phyloP scores from a whole-genome alignment of 345 rosid genomes.

The Aquilaria malaccensis region DNA sequence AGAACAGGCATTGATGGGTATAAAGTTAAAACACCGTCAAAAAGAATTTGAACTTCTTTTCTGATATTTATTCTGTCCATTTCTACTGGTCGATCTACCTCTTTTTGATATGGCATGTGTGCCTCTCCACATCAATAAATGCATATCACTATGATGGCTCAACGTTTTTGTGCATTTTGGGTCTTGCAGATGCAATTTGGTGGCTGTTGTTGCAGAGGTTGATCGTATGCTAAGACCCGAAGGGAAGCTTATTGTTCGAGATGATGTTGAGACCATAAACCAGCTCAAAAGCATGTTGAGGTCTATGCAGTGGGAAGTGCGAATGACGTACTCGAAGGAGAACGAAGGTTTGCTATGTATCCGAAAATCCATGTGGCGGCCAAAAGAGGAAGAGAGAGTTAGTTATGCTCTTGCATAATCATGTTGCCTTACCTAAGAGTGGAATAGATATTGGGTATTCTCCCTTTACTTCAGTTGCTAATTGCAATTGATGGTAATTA shows the following conservation, averaged over 20 bases:
- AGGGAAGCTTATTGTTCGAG: slow-evolving; percentile 73
- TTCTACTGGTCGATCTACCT: too few relatives aligned
- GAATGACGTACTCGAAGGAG: slow-evolving; percentile 66
- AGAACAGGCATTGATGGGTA: too few relatives aligned
- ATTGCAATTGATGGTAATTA: slow-evolving; percentile 7
- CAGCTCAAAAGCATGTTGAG: slow-evolving; percentile 48
- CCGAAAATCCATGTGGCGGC: slow-evolving; percentile 78
- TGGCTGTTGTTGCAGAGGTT: slow-evolving; percentile 65
- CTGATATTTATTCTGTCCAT: too few relatives aligned
- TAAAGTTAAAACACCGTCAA: too few relatives aligned
- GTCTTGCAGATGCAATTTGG: slow-evolving; percentile 51
- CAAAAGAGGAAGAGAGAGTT: slow-evolving; percentile 47
- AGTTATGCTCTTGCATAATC: slow-evolving; percentile 45
- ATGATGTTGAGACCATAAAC: slow-evolving; percentile 42
- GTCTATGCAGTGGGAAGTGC: slow-evolving; percentile 72
- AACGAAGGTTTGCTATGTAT: slow-evolving; percentile 80
- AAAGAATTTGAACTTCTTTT: too few relatives aligned
- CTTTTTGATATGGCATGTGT: too few relatives aligned
- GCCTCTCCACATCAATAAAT: too few relatives aligned
- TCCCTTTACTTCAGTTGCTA: slow-evolving; percentile 14
- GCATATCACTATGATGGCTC: background rate
- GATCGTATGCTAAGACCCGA: slow-evolving; percentile 78
- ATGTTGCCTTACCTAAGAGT: slow-evolving; percentile 9
- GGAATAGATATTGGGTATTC: slow-evolving; percentile 15
- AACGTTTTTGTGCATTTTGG: background rate